Evolutionary conservation across 805 yeast genomes (phyloP), one percentile per base, ranked within the genome.

Genomic region (Saturnispora sekii): DNA sequence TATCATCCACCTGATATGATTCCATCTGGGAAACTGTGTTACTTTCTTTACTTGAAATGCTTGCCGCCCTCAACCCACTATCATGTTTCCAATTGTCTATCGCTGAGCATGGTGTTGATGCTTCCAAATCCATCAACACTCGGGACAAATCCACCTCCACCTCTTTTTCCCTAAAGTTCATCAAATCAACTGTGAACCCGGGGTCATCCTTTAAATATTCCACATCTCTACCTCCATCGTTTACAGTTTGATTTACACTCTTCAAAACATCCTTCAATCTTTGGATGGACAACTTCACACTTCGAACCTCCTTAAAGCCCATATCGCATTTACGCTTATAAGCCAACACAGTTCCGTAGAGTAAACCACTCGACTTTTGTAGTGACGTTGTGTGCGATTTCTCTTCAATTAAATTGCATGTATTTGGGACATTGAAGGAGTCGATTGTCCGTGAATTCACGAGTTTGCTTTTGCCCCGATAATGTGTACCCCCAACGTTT

Each of bases 281-380:
- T 18, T 54, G 50, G 64, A 66, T 50, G 72, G 67, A 51, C 68
- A 69, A 3, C 68, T 69, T 32, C 3, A 45, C 43, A 32, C 32
- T 47, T n/a, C 16, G 41, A 2, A 41, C 46, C 17, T 47, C 53
- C 15, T 42, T 50, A 41, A 48, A 48, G 8, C 47, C 35, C 32
- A 29, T 15, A 1, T 47, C 38, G 32, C 53, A 50, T 54, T 79
- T 74, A 26, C 72, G 70, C 46, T 66, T 72, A 54, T 72, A 74
- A 26, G 70, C 62, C 38, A 77, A 49, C 1, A 75, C 61, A 1
- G 73, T 60, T 0, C 82, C 82, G 51, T 70, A 66, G 45, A 77
- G 53, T 9, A 77, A 56, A 41, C 59, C 68, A 0, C 79, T 70
- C 0, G 65, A 56, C 14, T 66, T 58, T 36, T 77, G 56, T 34